Percentiles rank a stretch among this genome's conserved stretches.
phyloP scores from a whole-genome alignment of 768 basidiomycete species.

The Trichaptum fuscoviolaceum region DNA sequence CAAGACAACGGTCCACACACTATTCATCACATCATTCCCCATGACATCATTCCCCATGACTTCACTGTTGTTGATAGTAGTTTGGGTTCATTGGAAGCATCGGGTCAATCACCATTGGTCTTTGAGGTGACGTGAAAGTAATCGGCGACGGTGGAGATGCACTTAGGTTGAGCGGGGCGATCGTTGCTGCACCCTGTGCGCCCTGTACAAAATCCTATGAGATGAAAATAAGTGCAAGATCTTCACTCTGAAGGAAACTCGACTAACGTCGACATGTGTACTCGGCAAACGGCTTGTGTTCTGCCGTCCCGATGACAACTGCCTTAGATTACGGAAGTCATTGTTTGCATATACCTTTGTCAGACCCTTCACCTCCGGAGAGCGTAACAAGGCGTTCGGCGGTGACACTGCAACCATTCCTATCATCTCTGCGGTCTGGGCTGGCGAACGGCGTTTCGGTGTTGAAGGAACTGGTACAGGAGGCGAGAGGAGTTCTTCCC shows the following conservation, averaged over 20 bases:
- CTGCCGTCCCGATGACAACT: conserved; percentile 60
- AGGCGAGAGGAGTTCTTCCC: conserved; percentile 45
- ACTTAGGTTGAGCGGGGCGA: not conserved
- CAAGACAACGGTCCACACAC: not conserved
- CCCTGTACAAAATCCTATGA: conserved; percentile 12
- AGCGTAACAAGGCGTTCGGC: conserved; percentile 62
- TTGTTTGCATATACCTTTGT: conserved; percentile 81
- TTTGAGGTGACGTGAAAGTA: conserved; percentile 2
- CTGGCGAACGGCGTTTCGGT: conserved; percentile 43
- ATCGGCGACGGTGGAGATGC: not conserved
- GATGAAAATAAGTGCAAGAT: not conserved
- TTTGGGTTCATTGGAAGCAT: conserved; percentile 1
- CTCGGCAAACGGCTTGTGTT: conserved; percentile 86
- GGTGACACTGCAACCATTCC: conserved; percentile 65
- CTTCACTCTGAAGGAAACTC: conserved; percentile 6
- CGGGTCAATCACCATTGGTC: conserved; percentile 1
- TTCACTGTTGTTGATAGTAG: not conserved
- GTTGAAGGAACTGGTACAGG: conserved; percentile 42
- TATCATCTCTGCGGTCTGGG: conserved; percentile 44
- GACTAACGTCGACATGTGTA: conserved; percentile 69
- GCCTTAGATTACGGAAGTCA: conserved; percentile 74
- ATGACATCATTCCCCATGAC: not conserved
- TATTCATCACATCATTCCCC: not conserved
- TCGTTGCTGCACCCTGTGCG: not conserved
- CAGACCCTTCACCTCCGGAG: conserved; percentile 67